Evolutionary conservation across 176 grass and related monocot species (phyloP).

Genomic region (Oryza meyeriana): DNA sequence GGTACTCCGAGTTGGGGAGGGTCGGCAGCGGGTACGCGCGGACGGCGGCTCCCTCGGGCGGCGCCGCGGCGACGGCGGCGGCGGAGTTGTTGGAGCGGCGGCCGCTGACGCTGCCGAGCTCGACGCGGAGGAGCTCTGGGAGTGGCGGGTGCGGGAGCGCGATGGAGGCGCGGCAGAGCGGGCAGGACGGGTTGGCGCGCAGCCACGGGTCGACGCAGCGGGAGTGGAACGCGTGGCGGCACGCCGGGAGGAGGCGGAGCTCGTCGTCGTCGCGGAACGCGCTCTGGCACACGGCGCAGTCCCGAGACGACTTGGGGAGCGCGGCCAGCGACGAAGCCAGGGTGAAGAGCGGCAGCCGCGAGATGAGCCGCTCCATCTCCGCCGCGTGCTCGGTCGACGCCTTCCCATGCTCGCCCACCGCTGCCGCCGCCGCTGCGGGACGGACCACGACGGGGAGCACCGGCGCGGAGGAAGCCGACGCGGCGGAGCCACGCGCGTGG

Average conservation of each 20-base stretch:
- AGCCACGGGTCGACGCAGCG: constrained; percentile 82
- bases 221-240: constrained; percentile 85
- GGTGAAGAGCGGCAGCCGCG: constrained; percentile 72
- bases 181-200: constrained; percentile 63
- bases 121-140: constrained; percentile 57
- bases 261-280: constrained; percentile 57
- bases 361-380: constrained; percentile 47
- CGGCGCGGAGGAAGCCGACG: constrained; percentile 10
- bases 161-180: constrained; percentile 83
- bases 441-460: constrained; percentile 37
- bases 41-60: neutral
- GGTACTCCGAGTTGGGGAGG: constrained; percentile 49
- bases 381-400: constrained; percentile 26
- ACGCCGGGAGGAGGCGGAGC: constrained; percentile 80
- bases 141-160: constrained; percentile 56
- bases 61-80: constrained; percentile 5
- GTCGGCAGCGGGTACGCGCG: constrained; percentile 26
- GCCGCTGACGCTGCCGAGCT: constrained; percentile 80
- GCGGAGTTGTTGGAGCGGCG: constrained; percentile 40
- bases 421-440: neutral
- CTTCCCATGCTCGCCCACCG: constrained; percentile 25
- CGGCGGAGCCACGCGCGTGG: neutral
- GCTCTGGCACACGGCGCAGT: constrained; percentile 89
- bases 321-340: constrained; percentile 57
- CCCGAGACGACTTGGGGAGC: constrained; percentile 54